Conservation (phyloP, 805 yeast genomes). For the Nadsonia fulvescens region DNA sequence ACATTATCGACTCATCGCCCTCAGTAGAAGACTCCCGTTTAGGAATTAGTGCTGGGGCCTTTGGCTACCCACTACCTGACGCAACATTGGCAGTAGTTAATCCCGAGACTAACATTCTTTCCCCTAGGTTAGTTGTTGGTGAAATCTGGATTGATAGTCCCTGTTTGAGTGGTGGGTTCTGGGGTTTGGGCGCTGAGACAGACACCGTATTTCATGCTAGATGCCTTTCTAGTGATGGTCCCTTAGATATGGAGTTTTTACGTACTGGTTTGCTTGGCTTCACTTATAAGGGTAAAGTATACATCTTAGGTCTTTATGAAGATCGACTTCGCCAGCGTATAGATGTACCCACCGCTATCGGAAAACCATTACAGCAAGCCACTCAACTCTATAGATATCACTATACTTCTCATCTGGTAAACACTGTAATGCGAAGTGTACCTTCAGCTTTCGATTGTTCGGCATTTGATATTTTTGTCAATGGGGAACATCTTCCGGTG, state of each 20-base stretch:
- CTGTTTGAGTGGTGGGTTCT: slow-evolving; percentile 77
- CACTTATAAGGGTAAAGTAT: slow-evolving; percentile 69
- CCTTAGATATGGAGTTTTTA: slow-evolving; percentile 58
- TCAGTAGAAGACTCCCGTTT: slow-evolving; percentile 27
- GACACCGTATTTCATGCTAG: slow-evolving; percentile 65
- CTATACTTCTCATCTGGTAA: slow-evolving; percentile 74
- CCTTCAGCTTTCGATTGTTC: slow-evolving; percentile 77
- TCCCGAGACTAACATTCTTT: slow-evolving; percentile 70
- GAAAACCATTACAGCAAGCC: slow-evolving; percentile 5
- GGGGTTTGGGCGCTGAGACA: slow-evolving; percentile 53
- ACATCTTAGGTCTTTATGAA: slow-evolving; percentile 76
- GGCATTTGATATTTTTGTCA: slow-evolving; percentile 68
- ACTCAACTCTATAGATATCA: slow-evolving; percentile 34
- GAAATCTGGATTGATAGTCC: slow-evolving; percentile 97
- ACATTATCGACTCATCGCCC: slow-evolving; percentile 43
- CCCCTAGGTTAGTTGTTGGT: slow-evolving; percentile 67
- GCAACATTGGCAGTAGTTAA: slow-evolving; percentile 86
- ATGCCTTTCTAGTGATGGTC: slow-evolving; percentile 48
- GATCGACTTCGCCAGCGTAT: slow-evolving; percentile 66
- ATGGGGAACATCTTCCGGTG: slow-evolving; percentile 68
- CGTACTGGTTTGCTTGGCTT: slow-evolving; percentile 88
- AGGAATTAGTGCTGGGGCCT: slow-evolving; percentile 63
- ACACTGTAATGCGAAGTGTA: slow-evolving; percentile 65
- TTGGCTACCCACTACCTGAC: slow-evolving; percentile 89
- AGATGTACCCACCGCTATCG: slow-evolving; percentile 6